These are phyloP conservation scores for Avena eriantha DNA, from an alignment of 176 grass and related monocot species.

Conservation along the genomic window DNA sequence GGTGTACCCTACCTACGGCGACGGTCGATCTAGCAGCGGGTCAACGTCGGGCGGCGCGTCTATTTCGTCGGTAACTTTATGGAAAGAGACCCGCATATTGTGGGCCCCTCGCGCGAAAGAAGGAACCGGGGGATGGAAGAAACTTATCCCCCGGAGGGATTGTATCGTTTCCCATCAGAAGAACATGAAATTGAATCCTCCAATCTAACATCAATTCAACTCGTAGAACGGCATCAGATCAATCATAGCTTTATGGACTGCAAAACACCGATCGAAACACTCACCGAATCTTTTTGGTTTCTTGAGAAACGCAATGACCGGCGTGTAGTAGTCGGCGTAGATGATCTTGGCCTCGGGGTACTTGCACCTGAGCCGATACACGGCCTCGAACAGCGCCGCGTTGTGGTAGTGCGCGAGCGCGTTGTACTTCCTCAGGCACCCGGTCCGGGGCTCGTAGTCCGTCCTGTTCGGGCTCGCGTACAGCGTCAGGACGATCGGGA, in stretches of 20 bases:
- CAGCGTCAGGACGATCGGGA: slow-evolving; percentile 26
- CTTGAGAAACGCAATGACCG: neutral
- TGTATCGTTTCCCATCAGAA: too few species aligned
- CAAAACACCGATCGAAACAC: neutral
- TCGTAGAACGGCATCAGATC: neutral
- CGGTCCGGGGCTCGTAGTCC: slow-evolving; percentile 46
- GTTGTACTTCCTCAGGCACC: slow-evolving; percentile 56
- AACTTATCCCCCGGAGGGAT: too few species aligned
- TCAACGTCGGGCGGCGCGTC: too few species aligned
- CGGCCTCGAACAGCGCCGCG: slow-evolving; percentile 7
- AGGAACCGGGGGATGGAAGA: too few species aligned
- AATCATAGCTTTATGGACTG: neutral
- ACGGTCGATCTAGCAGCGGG: too few species aligned
- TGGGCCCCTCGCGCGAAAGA: too few species aligned
- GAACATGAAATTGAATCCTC: neutral
- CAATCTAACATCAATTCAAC: neutral
- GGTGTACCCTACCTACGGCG: too few species aligned
- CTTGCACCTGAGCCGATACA: neutral
- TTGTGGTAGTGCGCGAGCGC: slow-evolving; percentile 54
- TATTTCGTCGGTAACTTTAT: too few species aligned
- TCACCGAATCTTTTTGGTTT: neutral
- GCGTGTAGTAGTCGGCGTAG: slow-evolving; percentile 48
- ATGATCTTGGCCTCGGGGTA: slow-evolving; percentile 43
- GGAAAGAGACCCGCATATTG: too few species aligned
- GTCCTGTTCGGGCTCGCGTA: slow-evolving; percentile 17